phyloP scores from a whole-genome alignment of 2,329 filamentous ascomycete species.

The Hypoxylon sp. region DNA sequence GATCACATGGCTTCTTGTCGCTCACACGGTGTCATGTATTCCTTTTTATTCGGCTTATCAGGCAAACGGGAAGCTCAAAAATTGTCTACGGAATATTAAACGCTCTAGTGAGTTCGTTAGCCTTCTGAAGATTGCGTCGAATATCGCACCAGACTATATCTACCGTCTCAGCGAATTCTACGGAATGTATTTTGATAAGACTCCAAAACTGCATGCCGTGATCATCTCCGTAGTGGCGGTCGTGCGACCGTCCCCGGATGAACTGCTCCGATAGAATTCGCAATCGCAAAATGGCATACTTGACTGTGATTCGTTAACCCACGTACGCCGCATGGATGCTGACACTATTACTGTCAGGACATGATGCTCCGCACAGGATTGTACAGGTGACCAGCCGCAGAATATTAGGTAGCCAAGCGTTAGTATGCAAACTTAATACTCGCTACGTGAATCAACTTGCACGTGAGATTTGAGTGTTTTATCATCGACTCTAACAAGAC shows the following conservation, averaged over 20 bases:
- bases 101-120: neutral
- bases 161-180: neutral
- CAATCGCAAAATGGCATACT: conserved; percentile 10
- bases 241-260: conserved; percentile 31
- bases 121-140: neutral
- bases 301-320: conserved; percentile 25
- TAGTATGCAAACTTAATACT: conserved; percentile 8
- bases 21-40: conserved; percentile 22
- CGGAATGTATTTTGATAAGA: conserved; percentile 1
- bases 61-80: neutral
- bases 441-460: conserved; percentile 6
- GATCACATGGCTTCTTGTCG: conserved; percentile 13
- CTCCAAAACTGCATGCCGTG: conserved; percentile 4
- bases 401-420: conserved; percentile 22
- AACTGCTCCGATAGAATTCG: conserved; percentile 28
- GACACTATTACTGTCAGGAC: conserved; percentile 18
- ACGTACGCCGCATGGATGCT: conserved; percentile 18
- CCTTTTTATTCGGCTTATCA: neutral
- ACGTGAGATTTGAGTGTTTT: conserved; percentile 7
- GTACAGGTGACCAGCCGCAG: conserved; percentile 34
- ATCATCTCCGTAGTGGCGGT: conserved; percentile 15
- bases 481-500: conserved; percentile 7
- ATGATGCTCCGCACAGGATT: conserved; percentile 35
- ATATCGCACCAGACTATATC: neutral
- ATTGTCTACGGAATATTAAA: neutral